phyloP scores from a whole-genome alignment of 495 filamentous ascomycete species.

The Letharia lupina region DNA sequence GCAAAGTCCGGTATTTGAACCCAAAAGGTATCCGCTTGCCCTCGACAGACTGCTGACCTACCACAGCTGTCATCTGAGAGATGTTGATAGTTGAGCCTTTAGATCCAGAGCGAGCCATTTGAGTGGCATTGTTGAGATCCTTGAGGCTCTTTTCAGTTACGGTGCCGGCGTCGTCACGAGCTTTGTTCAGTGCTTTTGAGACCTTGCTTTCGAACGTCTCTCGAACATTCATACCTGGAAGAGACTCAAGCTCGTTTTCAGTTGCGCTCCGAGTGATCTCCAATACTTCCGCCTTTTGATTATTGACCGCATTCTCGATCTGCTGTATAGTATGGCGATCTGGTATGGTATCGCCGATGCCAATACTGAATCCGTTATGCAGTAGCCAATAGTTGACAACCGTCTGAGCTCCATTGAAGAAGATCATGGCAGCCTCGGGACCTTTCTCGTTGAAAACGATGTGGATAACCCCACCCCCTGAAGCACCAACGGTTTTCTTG shows the following conservation, averaged over 20 bases:
- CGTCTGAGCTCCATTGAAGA: constrained; percentile 90
- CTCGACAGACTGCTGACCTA: constrained; percentile 95
- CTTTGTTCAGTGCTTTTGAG: constrained; percentile 83
- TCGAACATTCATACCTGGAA: constrained; percentile 95
- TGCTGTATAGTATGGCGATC: constrained; percentile 71
- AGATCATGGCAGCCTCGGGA: constrained; percentile 69
- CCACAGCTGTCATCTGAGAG: constrained; percentile 95
- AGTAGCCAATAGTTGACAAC: constrained; percentile 96
- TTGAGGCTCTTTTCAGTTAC: constrained; percentile 84
- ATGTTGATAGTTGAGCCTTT: constrained; percentile 99
- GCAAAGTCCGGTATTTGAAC: constrained; percentile 95
- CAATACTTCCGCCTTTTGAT: constrained; percentile 72
- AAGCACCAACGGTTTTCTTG: constrained; percentile 91
- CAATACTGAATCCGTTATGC: constrained; percentile 97
- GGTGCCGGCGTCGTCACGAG: constrained; percentile 93
- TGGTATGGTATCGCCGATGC: constrained; percentile 96
- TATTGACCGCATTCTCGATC: constrained; percentile 68
- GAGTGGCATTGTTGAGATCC: constrained; percentile 88
- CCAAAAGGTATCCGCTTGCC: constrained; percentile 99
- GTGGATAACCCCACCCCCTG: constrained; percentile 81
- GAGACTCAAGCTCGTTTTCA: constrained; percentile 72
- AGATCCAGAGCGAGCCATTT: constrained; percentile 92
- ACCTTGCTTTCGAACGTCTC: constrained; percentile 97
- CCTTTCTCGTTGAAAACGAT: constrained; percentile 95
- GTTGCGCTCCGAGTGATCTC: constrained; percentile 67